Evolutionary conservation across 768 basidiomycete species (phyloP), one percentile per base, ranked within the genome.

Genomic region (Naganishia vaughanmartiniae): DNA sequence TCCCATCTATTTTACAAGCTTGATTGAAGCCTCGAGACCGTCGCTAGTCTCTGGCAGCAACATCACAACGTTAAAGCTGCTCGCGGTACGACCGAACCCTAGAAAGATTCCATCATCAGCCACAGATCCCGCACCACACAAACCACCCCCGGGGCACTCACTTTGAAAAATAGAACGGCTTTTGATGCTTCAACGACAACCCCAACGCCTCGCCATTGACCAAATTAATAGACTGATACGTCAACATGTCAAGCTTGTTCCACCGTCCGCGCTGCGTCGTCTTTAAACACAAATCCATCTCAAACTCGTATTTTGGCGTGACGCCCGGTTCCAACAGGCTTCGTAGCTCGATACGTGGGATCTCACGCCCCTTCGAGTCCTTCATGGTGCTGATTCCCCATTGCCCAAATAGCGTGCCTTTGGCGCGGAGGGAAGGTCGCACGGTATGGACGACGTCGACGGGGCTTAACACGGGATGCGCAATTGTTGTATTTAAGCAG

Each of bases 161-260:
- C 81, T 90, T 93, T 51, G 92, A 93, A 82, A 96, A 96, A 88
- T 90, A 93, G 79, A 91, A 95, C n/a, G 92, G 87, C 67, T 90
- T 85, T 78, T 93, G 91, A 74, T 93, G 87, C 77, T 90, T 91
- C 74, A 93, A 81, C 12, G 87, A 83, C 33, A 95, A 83, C 21
- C 89, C 87, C 12, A 85, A 78, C 15, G 85, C 83, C 77, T 93
- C 92, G 2, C 90, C 92, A 21, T 85, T 89, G 70, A 86, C 87
- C n/a, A 90, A 74, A 69, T 89, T 86, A 5, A 94, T 86, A 0
- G 89, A 89, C 66, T 89, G 85, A 79, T 95, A 95, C 14, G 84
- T 84, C 54, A 83, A 77, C 26, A 94, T 85, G 66, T 91, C 87
- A 71, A 95, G 84, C 76, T 87, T 89, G 80, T 83, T 83, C 83